Evolutionary conservation across 345 rosid genomes (phyloP), one percentile per base, ranked within the genome.

Genomic region (Cochlearia excelsa): DNA sequence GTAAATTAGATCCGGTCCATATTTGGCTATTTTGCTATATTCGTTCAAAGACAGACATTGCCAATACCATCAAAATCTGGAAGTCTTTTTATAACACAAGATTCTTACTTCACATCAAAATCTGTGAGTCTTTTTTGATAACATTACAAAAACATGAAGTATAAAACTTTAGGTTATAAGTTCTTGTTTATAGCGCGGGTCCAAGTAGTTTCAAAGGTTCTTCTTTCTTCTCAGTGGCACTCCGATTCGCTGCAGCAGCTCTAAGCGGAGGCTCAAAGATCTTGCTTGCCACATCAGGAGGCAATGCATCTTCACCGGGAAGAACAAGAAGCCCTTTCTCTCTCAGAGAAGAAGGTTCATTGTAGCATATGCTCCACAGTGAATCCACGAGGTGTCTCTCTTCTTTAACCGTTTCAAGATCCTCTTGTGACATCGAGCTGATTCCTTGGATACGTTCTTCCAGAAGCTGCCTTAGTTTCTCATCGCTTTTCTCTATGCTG

Each of bases 191-290:
- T 64, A 80, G 79, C 10, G 84, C 75, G 2, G 67, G 68, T 56
- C 90, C 90, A 40, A 85, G 71, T 3, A 88, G 72, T 52, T 71
- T 71, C 40, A 86, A 38, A 46, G 97, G 95, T 46, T 88, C 78
- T 11, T 82, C 76, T 51, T 82, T 74, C 61, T 84, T 74, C 2
- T 72, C 45, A 60, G 63, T 67, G 51, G 84, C 46, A 40, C 74
- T 70, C 27, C 68, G 66, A 41, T 70, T 75, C 5, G 82, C 82
- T 6, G 95, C 85, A 81, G 78, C 77, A 31, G 95, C 95, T 76
- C 94, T 76, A 6, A 85, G 88, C 30, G 95, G 81, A 66, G 97
- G 97, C 66, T 89, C 97, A 52, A 93, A 93, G 72, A 77, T 78
- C 70, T 81, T 61, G 76, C 95, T 79, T 4, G 85, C 91, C 5